Conservation (phyloP, 345 rosid species). For the Acer saccharum region DNA sequence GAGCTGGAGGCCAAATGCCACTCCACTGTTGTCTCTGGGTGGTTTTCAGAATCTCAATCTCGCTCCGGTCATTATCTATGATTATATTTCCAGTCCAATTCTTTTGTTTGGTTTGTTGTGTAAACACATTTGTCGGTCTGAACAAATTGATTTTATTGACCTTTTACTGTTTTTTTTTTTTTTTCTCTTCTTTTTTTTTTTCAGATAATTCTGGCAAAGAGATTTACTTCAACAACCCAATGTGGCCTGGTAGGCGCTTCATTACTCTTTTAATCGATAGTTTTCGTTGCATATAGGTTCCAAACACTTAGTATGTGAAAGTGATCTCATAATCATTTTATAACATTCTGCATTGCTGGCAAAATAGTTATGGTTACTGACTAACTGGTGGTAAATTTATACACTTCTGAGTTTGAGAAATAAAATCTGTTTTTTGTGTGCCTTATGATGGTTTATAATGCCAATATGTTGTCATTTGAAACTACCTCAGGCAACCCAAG, state of each 20-base stretch:
- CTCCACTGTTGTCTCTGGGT: slow-evolving; percentile 97
- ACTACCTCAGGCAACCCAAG: background rate
- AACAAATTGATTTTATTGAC: slow-evolving; percentile 14
- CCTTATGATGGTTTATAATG: background rate
- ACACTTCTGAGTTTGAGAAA: background rate
- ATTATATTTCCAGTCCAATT: slow-evolving; percentile 1
- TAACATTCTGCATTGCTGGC: background rate
- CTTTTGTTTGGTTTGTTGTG: background rate
- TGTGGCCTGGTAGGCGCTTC: slow-evolving; percentile 88
- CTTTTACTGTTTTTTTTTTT: background rate
- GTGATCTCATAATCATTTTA: background rate
- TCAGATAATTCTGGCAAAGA: slow-evolving; percentile 55
- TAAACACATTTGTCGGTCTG: background rate
- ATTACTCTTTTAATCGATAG: background rate
- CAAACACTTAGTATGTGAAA: background rate
- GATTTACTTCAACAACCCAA: slow-evolving; percentile 90
- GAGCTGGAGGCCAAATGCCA: slow-evolving; percentile 91
- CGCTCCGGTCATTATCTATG: slow-evolving; percentile 51
- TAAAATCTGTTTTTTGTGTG: background rate
- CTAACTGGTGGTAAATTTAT: background rate
- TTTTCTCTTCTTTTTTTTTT: slow-evolving; percentile 17
- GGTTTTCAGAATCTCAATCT: slow-evolving; percentile 83
- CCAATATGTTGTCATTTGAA: background rate
- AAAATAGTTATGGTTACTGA: background rate
- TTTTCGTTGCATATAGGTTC: background rate